Conservation (phyloP, 495 filamentous ascomycete species). For the Pyronema domesticum region DNA sequence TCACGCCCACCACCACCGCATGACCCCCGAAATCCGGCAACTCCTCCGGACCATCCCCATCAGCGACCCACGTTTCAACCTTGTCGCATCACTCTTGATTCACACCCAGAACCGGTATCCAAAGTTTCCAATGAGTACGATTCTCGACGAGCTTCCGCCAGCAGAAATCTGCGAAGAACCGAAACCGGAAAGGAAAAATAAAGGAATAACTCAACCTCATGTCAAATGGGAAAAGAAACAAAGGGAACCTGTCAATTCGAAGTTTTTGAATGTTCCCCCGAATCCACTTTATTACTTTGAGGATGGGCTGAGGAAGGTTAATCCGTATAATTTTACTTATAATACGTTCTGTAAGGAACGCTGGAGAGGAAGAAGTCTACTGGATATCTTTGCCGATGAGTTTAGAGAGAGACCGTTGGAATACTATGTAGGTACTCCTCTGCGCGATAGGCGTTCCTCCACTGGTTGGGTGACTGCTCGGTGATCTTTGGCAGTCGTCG, state of each 20-base stretch:
- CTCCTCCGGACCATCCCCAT: neutral
- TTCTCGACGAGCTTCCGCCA: neutral
- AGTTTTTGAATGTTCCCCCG: constrained; percentile 15
- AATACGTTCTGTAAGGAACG: constrained; percentile 84
- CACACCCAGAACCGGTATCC: neutral
- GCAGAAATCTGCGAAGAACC: neutral
- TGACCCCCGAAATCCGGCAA: no score
- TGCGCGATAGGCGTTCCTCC: neutral
- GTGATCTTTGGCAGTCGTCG: no score
- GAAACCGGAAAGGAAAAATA: no score
- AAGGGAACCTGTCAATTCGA: neutral
- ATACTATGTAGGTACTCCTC: constrained; percentile 51
- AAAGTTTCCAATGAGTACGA: neutral
- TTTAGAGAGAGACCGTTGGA: constrained; percentile 71
- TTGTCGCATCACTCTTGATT: neutral
- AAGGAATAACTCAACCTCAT: neutral
- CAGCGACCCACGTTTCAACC: neutral
- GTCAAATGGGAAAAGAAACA: neutral
- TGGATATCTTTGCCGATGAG: constrained; percentile 69
- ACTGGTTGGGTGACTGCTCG: neutral
- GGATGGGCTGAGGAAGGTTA: constrained; percentile 58
- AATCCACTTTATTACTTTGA: constrained; percentile 49
- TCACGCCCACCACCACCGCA: no score
- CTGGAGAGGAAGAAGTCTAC: constrained; percentile 56
- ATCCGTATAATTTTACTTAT: constrained; percentile 86